These are phyloP conservation scores for Parafenestella ontariensis DNA, from an alignment of 2,329 filamentous ascomycete genomes.

Conservation along the genomic window DNA sequence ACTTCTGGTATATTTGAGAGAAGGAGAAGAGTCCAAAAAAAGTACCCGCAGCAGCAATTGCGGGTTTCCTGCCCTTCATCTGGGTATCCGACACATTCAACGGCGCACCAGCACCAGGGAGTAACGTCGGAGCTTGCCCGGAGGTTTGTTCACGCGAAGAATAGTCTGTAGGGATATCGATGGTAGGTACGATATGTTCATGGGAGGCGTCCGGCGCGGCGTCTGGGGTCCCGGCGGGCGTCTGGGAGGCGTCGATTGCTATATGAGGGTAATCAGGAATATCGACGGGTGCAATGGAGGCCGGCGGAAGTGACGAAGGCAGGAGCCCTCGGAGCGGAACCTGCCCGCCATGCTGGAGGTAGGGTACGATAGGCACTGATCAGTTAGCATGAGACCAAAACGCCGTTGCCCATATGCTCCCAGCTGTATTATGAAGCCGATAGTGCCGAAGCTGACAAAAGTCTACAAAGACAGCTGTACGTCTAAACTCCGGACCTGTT, in stretches of 20 bases:
- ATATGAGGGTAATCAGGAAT: constrained; percentile 35
- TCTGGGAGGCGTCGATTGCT: constrained; percentile 24
- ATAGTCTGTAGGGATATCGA: constrained; percentile 38
- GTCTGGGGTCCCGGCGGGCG: constrained; percentile 17
- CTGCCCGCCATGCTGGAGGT: constrained; percentile 45
- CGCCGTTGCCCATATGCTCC: constrained; percentile 5
- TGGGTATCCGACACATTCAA: constrained; percentile 29
- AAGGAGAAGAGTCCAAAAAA: constrained; percentile 47
- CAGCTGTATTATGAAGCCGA: constrained; percentile 25
- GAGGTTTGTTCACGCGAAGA: constrained; percentile 30
- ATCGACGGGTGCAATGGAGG: constrained; percentile 28
- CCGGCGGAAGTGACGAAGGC: constrained; percentile 31
- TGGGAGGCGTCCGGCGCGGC: constrained; percentile 40
- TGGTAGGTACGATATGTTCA: constrained; percentile 25
- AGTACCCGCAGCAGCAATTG: constrained; percentile 43
- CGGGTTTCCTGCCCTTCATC: constrained; percentile 47
- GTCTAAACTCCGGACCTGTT: too few relatives aligned
- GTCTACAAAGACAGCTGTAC: constrained; percentile 7
- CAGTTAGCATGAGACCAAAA: constrained; percentile 32
- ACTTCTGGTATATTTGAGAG: constrained; percentile 47
- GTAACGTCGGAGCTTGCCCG: constrained; percentile 22
- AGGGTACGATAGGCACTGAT: constrained; percentile 47
- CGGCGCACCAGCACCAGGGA: constrained; percentile 18
- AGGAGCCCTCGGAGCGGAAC: constrained; percentile 39
- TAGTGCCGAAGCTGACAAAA: constrained; percentile 39